Percentiles rank a stretch among this genome's conserved stretches.
phyloP scores from a whole-genome alignment of 1,284 basidiomycete species.

The Macrocystidia cucumis region DNA sequence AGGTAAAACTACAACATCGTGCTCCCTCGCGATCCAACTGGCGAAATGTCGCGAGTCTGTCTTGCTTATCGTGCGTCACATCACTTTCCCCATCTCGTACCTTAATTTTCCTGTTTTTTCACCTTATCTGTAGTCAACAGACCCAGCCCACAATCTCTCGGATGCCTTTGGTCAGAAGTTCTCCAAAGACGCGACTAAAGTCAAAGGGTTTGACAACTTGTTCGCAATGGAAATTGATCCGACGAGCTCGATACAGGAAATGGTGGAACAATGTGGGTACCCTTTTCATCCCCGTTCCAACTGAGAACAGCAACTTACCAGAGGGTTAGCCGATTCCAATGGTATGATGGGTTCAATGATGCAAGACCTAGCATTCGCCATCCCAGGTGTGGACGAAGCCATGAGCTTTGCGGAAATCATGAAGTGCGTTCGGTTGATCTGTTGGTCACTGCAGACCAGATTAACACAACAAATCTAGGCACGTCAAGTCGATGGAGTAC shows the following conservation, averaged over 20 bases:
- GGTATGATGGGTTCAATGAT: conserved; percentile 99
- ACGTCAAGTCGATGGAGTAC: conserved; percentile 99
- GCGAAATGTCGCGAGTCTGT: conserved; percentile 85
- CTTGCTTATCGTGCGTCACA: conserved; percentile 75
- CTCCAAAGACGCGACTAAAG: conserved; percentile 98
- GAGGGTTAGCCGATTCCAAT: conserved; percentile 68
- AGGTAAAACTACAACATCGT: conserved; percentile 96
- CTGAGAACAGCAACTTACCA: conserved; percentile 1
- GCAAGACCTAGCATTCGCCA: conserved; percentile 98
- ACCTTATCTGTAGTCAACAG: conserved; percentile 69
- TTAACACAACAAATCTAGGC: conserved; percentile 38
- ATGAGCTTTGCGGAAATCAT: conserved; percentile 99
- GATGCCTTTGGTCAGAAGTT: conserved; percentile 99
- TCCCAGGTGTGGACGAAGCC: conserved; percentile 98
- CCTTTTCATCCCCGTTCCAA: not conserved
- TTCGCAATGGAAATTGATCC: conserved; percentile 99
- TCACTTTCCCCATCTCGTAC: conserved; percentile 1
- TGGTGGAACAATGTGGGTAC: conserved; percentile 90
- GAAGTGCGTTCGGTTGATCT: conserved; percentile 60
- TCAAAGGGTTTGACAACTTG: conserved; percentile 96
- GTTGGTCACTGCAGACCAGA: conserved; percentile 1
- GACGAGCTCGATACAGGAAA: conserved; percentile 94
- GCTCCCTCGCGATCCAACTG: conserved; percentile 92
- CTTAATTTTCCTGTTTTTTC: conserved; percentile 1
- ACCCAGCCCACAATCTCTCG: conserved; percentile 97